Conservation (phyloP, 2,329 filamentous ascomycete genomes). For the Talaromyces sp. region DNA sequence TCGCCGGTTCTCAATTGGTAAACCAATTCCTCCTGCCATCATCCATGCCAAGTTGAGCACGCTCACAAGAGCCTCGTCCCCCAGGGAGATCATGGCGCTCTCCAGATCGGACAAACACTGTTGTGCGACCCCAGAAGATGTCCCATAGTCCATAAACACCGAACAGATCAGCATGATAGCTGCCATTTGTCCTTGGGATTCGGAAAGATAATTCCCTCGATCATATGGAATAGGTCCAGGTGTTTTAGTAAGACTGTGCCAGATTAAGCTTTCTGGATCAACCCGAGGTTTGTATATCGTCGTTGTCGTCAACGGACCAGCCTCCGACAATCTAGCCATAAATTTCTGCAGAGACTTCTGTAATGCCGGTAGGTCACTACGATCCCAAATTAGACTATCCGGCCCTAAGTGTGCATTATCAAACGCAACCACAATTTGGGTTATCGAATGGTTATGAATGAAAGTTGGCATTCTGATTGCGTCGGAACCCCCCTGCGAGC, state of each 20-base stretch:
- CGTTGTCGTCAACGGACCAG: not conserved
- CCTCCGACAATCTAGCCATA: slow-evolving; percentile 1
- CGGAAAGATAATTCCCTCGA: not conserved
- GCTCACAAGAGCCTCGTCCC: slow-evolving; percentile 3
- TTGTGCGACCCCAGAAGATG: not conserved
- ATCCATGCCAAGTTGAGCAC: slow-evolving; percentile 7
- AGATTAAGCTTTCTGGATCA: slow-evolving; percentile 3
- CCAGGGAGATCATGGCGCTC: not conserved
- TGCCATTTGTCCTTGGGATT: slow-evolving; percentile 7
- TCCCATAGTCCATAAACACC: slow-evolving; percentile 4
- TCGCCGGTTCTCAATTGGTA: slow-evolving; percentile 3
- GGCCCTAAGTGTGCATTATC: not conserved
- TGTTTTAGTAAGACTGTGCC: not conserved
- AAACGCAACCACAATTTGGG: slow-evolving; percentile 3
- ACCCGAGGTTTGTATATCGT: not conserved
- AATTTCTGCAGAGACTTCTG: not conserved
- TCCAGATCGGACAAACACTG: slow-evolving; percentile 9
- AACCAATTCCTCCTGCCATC: slow-evolving; percentile 1
- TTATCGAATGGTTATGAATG: slow-evolving; percentile 6
- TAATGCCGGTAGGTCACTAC: not conserved
- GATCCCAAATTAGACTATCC: slow-evolving; percentile 8
- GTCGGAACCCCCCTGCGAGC: not conserved
- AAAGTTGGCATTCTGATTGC: not conserved
- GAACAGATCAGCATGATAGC: slow-evolving; percentile 3
- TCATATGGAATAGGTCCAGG: not conserved